These are phyloP conservation scores for Brettanomyces naardenensis DNA, from an alignment of 805 yeast genomes.

Conservation along the genomic window DNA sequence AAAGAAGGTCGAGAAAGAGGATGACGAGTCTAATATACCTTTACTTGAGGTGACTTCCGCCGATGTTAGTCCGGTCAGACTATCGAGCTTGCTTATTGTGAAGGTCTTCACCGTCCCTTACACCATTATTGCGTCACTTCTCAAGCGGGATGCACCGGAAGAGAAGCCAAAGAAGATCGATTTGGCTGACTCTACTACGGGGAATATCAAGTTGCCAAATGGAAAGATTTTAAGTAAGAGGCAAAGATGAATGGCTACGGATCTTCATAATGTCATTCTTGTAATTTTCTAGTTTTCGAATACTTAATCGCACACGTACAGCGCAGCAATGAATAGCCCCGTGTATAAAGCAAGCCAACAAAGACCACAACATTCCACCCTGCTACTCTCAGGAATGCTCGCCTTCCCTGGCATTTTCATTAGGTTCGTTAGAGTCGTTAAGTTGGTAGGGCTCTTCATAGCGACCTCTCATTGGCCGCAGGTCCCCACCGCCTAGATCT, in stretches of 20 bases:
- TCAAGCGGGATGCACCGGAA: too few species aligned
- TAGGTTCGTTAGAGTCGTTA: constrained; percentile 4
- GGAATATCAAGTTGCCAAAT: neutral
- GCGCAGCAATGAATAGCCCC: neutral
- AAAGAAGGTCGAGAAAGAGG: neutral
- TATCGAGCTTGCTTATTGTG: constrained; percentile 4
- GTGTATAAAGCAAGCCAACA: neutral
- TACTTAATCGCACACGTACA: constrained; percentile 2
- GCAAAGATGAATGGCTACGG: neutral
- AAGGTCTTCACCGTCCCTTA: constrained; percentile 1
- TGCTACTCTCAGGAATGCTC: neutral
- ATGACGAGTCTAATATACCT: neutral
- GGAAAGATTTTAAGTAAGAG: neutral
- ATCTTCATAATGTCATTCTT: too few species aligned
- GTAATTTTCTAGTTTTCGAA: constrained; percentile 4
- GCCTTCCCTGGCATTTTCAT: neutral
- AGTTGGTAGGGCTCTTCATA: constrained; percentile 6
- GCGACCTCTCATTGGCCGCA: constrained; percentile 30
- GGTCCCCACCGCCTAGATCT: constrained; percentile 17
- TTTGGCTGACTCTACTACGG: too few species aligned
- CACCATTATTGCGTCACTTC: neutral
- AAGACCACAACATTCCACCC: neutral
- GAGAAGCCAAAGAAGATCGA: too few species aligned
- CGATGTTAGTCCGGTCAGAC: constrained; percentile 4
- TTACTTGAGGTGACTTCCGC: constrained; percentile 15